A percentile compares a stretch with the other conserved stretches of the same genome.
phyloP scores from a whole-genome alignment of 176 grass and related monocot species.

The Echinochloa phyllopogon region DNA sequence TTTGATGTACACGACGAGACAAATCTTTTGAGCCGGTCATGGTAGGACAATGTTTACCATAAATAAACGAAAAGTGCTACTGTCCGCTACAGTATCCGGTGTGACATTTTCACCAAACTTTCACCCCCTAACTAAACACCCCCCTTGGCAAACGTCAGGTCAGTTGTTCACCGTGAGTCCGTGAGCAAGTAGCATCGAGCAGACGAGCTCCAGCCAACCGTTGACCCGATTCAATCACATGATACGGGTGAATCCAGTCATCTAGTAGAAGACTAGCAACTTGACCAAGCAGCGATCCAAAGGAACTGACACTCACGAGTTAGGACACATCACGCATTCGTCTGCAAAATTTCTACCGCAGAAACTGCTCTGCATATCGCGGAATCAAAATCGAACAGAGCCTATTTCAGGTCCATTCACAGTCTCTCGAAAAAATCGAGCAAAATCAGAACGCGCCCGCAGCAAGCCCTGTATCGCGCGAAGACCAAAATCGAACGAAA shows the following conservation, averaged over 20 bases:
- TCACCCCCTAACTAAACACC: too few relatives aligned
- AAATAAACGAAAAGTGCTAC: too few relatives aligned
- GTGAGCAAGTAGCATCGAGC: background rate
- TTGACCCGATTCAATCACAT: slow-evolving; percentile 46
- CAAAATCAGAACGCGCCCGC: background rate
- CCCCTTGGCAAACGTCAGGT: too few relatives aligned
- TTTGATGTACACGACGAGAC: too few relatives aligned
- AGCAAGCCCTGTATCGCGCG: background rate
- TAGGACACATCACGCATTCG: slow-evolving; percentile 4
- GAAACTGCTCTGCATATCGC: background rate
- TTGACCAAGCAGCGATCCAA: background rate
- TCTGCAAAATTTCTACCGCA: background rate
- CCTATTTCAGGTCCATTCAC: background rate
- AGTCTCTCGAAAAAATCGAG: background rate
- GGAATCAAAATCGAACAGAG: background rate
- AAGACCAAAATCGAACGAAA: background rate
- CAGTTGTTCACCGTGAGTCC: background rate
- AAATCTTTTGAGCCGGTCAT: too few relatives aligned
- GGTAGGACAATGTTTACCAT: too few relatives aligned
- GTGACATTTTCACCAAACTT: too few relatives aligned
- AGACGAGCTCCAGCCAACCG: background rate
- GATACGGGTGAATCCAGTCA: slow-evolving; percentile 13
- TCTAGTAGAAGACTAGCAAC: background rate
- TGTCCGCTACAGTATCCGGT: too few relatives aligned
- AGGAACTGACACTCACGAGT: background rate